A percentile compares a stretch with the other conserved stretches of the same genome.
Evolutionary conservation across 2,329 filamentous ascomycete genomes (phyloP).

Genomic region (Harringtonia aguacate): DNA sequence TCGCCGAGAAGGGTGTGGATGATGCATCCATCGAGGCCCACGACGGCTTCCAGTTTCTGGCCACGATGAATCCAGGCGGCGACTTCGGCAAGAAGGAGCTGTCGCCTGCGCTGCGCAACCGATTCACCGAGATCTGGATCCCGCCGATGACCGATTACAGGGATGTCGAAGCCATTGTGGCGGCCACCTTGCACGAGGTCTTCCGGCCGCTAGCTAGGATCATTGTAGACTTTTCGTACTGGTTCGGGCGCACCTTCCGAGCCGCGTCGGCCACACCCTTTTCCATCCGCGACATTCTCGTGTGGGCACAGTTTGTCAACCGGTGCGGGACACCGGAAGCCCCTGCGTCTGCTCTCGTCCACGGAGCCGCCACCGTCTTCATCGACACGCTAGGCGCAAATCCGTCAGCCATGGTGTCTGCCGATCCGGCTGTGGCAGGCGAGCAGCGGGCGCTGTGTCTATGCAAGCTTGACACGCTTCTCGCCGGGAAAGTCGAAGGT

Average conservation of each 20-base stretch:
- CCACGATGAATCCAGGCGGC: conserved; percentile 98
- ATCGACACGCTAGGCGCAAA: conserved; percentile 94
- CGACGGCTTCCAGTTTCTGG: conserved; percentile 86
- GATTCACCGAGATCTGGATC: conserved; percentile 98
- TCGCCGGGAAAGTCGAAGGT: conserved; percentile 29
- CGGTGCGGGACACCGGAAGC: conserved; percentile 32
- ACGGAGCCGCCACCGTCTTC: conserved; percentile 91
- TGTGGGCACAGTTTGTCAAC: conserved; percentile 92
- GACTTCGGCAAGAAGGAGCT: conserved; percentile 98
- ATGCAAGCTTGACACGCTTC: conserved; percentile 55
- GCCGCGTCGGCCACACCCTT: conserved; percentile 65
- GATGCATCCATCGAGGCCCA: conserved; percentile 69
- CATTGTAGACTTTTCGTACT: conserved; percentile 81
- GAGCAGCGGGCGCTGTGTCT: conserved; percentile 66
- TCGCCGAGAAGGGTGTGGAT: conserved; percentile 90
- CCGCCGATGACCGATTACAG: conserved; percentile 74
- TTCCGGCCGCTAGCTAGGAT: conserved; percentile 48
- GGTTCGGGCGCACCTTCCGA: conserved; percentile 80
- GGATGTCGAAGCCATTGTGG: conserved; percentile 80
- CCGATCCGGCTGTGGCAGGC: conserved; percentile 54
- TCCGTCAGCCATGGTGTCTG: conserved; percentile 74
- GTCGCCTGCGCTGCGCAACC: conserved; percentile 86
- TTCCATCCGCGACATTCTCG: conserved; percentile 83
- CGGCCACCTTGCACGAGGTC: conserved; percentile 50
- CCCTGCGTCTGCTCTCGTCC: conserved; percentile 40